Conservation (phyloP, 306 rosid species). For the Corylus heterophylla region DNA sequence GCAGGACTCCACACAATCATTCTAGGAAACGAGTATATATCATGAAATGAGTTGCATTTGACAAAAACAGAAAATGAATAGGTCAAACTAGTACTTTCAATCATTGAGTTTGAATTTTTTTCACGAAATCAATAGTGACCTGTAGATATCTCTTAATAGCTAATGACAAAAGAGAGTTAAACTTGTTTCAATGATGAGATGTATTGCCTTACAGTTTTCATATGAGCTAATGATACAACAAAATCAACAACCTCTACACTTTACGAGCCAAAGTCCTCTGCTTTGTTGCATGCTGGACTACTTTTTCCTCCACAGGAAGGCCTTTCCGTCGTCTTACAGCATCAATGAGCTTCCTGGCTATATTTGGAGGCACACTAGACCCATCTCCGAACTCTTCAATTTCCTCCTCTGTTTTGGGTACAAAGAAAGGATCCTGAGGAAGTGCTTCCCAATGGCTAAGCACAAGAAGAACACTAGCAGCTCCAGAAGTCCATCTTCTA, state of each 20-base stretch:
- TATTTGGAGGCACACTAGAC: constrained; percentile 84
- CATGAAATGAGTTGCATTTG: not conserved
- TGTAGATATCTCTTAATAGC: not conserved
- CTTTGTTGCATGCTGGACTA: constrained; percentile 88
- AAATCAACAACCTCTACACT: constrained; percentile 44
- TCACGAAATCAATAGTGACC: not conserved
- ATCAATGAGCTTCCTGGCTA: constrained; percentile 82
- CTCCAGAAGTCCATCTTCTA: constrained; percentile 82
- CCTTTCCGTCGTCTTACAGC: constrained; percentile 80
- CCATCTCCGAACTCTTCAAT: constrained; percentile 95
- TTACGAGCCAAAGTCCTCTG: constrained; percentile 93
- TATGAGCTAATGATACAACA: not conserved
- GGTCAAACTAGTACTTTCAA: not conserved
- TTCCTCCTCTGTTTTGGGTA: constrained; percentile 90
- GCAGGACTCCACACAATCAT: not conserved
- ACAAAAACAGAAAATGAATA: not conserved
- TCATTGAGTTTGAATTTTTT: not conserved
- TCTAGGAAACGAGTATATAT: not conserved
- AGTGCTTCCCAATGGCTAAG: constrained; percentile 94
- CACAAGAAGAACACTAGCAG: constrained; percentile 84
- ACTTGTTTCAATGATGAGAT: constrained; percentile 3
- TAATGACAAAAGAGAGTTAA: not conserved
- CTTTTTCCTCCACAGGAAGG: constrained; percentile 87
- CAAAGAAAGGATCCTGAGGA: constrained; percentile 87
- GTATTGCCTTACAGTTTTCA: not conserved